These are phyloP conservation scores for Primulina eburnea DNA, from an alignment of 257 asterid species.

Conservation along the genomic window DNA sequence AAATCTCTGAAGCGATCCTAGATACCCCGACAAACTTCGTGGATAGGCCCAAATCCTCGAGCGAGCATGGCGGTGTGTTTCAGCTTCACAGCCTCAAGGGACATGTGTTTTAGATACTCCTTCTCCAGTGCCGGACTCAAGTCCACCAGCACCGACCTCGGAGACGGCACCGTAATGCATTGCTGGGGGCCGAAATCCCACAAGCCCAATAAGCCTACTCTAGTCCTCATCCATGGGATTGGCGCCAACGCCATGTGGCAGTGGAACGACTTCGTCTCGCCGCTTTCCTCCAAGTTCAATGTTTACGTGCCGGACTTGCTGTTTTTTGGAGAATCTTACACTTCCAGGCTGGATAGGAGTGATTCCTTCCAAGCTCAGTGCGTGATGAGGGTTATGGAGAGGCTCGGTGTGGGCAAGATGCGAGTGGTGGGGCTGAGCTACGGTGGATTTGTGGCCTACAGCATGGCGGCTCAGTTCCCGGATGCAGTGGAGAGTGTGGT, in stretches of 20 bases:
- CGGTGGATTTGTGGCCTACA: conserved; percentile 84
- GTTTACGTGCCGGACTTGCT: conserved; percentile 71
- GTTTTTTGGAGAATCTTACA: conserved; percentile 70
- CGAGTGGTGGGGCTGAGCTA: conserved; percentile 69
- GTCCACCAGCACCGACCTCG: conserved; percentile 55
- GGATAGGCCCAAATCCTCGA: not conserved
- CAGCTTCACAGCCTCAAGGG: conserved; percentile 64
- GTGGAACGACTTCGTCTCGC: conserved; percentile 67
- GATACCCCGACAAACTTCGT: not conserved
- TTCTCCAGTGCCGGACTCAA: conserved; percentile 65
- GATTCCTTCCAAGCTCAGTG: conserved; percentile 73
- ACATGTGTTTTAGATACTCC: conserved; percentile 52
- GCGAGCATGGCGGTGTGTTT: conserved; percentile 42
- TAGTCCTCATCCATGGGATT: conserved; percentile 69
- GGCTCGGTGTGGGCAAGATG: conserved; percentile 51
- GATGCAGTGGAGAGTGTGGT: conserved; percentile 65
- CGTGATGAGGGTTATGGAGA: conserved; percentile 60
- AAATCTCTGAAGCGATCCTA: not conserved
- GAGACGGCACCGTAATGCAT: conserved; percentile 65
- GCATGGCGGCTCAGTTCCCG: conserved; percentile 69
- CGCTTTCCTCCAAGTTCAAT: conserved; percentile 65
- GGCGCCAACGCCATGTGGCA: conserved; percentile 98
- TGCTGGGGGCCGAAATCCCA: conserved; percentile 69
- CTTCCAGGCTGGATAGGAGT: conserved; percentile 52
- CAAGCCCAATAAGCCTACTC: conserved; percentile 43